phyloP scores from a whole-genome alignment of 495 filamentous ascomycete species.

The Neurospora intermedia region DNA sequence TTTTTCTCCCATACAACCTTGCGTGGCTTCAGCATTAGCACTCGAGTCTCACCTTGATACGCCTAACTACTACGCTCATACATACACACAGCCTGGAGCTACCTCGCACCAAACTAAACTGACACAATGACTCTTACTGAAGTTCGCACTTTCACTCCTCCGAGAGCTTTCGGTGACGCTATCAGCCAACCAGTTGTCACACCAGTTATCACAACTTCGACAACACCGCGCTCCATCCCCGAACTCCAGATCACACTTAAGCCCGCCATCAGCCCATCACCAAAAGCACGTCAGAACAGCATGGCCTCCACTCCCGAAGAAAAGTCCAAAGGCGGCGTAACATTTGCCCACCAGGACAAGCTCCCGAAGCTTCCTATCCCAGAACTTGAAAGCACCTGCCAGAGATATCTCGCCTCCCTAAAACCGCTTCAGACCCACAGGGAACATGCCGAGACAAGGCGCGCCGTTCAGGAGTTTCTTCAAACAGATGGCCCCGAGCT shows the following conservation, averaged over 20 bases:
- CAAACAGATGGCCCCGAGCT: constrained; percentile 73
- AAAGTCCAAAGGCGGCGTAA: constrained; percentile 53
- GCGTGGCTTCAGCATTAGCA: constrained; percentile 70
- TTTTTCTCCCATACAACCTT: constrained; percentile 81
- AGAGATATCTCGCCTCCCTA: constrained; percentile 71
- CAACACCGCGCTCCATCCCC: constrained; percentile 18
- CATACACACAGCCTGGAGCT: constrained; percentile 13
- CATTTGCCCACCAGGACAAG: constrained; percentile 79
- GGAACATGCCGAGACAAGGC: constrained; percentile 74
- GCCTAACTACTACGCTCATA: constrained; percentile 35
- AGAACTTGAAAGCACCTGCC: constrained; percentile 70
- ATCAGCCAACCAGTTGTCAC: constrained; percentile 33
- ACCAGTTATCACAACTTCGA: constrained; percentile 5
- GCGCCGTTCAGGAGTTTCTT: constrained; percentile 77
- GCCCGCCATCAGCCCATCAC: constrained; percentile 15
- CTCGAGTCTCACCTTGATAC: constrained; percentile 63
- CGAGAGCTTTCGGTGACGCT: constrained; percentile 61
- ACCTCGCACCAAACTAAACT: background rate
- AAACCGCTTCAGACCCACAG: constrained; percentile 68
- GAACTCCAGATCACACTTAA: constrained; percentile 19
- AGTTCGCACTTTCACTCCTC: constrained; percentile 53
- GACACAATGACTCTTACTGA: constrained; percentile 37
- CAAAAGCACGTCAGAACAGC: constrained; percentile 18
- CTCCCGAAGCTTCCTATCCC: constrained; percentile 91
- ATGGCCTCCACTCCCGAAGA: constrained; percentile 28